These are phyloP conservation scores for Fusarium redolens DNA, from an alignment of 2,329 filamentous ascomycete genomes.

Conservation along the genomic window DNA sequence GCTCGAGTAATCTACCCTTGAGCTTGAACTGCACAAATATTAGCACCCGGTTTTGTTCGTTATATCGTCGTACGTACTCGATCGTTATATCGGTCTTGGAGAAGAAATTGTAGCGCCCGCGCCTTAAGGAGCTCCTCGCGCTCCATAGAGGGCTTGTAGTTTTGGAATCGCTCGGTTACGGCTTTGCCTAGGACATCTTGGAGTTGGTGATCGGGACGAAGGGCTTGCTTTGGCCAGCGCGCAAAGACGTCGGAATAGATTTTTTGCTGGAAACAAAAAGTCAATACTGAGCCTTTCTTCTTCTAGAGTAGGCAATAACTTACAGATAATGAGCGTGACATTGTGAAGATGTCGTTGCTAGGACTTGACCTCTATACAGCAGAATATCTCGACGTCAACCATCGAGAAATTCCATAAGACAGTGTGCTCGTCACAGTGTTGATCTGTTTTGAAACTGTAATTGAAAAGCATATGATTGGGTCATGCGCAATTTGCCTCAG, in stretches of 20 bases:
- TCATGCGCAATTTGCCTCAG: conserved; percentile 28
- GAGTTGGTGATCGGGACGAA: conserved; percentile 72
- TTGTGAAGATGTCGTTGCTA: conserved; percentile 29
- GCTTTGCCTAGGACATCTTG: conserved; percentile 62
- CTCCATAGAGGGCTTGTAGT: conserved; percentile 53
- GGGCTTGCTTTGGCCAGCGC: conserved; percentile 72
- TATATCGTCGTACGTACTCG: conserved; percentile 56
- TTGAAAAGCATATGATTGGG: conserved; percentile 31
- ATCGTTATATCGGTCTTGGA: conserved; percentile 69
- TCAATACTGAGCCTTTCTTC: not conserved
- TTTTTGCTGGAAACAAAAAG: conserved; percentile 44
- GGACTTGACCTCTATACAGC: not conserved
- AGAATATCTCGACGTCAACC: conserved; percentile 43
- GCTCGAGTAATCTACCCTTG: conserved; percentile 63
- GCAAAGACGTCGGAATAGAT: conserved; percentile 55
- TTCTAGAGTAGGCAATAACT: not conserved
- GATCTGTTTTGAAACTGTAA: not conserved
- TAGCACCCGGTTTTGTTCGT: conserved; percentile 2
- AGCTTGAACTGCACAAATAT: conserved; percentile 50
- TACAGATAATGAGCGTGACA: conserved; percentile 52
- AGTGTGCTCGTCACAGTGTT: conserved; percentile 26
- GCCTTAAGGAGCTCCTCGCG: conserved; percentile 65
- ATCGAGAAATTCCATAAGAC: conserved; percentile 42
- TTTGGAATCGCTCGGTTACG: conserved; percentile 51
- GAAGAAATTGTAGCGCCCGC: conserved; percentile 68